Conservation (phyloP, 305 asterid species). For the Fraxinus ornus region DNA sequence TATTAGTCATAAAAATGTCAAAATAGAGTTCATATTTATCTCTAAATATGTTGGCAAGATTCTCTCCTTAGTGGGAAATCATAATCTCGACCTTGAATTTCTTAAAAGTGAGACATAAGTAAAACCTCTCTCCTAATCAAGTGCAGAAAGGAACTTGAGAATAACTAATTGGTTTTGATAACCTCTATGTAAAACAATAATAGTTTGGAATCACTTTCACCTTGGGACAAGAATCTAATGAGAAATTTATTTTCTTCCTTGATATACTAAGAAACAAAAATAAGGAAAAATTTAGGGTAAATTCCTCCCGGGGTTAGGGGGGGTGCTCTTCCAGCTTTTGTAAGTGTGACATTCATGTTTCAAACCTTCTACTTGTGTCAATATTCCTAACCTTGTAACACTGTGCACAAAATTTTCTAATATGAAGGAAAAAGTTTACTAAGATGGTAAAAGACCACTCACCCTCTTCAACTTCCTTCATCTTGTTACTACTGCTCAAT, state of each 20-base stretch:
- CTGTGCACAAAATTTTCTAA: neutral
- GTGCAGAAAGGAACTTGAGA: constrained; percentile 9
- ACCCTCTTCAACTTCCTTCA: neutral
- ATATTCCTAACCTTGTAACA: neutral
- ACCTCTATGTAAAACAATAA: neutral
- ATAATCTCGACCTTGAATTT: constrained; percentile 20
- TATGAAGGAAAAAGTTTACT: neutral
- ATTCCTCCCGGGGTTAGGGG: neutral
- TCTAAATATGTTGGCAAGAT: constrained; percentile 27
- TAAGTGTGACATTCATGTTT: neutral
- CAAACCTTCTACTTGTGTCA: neutral
- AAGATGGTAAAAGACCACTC: neutral
- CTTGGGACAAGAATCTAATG: neutral
- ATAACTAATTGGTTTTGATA: neutral
- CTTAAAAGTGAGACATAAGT: constrained; percentile 10
- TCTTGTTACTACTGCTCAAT: neutral
- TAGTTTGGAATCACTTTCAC: neutral
- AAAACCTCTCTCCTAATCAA: constrained; percentile 12
- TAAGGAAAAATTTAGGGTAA: neutral
- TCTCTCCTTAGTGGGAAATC: constrained; percentile 33
- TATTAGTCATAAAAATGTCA: constrained; percentile 1
- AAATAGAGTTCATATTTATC: constrained; percentile 15
- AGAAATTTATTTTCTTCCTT: neutral
- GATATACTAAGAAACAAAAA: neutral
- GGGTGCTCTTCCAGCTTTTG: neutral